Evolutionary conservation across 495 filamentous ascomycete genomes (phyloP).

Genomic region (Penicillium robsamsonii): DNA sequence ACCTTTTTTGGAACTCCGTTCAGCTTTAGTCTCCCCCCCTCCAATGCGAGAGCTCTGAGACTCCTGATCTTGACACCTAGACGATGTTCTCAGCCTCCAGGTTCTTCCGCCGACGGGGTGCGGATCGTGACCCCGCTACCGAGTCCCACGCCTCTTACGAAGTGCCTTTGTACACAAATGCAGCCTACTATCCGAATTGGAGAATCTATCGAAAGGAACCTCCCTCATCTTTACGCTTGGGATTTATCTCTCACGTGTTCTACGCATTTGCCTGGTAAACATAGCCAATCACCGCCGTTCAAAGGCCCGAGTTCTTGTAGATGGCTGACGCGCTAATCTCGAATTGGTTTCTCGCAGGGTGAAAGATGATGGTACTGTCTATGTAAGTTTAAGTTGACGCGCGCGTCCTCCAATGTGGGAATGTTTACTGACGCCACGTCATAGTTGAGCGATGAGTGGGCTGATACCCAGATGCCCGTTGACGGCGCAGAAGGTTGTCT

Average conservation of each 20-base stretch:
- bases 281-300: slow-evolving; percentile 19
- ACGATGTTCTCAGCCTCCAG: slow-evolving; percentile 25
- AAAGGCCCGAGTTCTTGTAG: slow-evolving; percentile 13
- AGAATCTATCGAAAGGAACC: slow-evolving; percentile 74
- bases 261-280: slow-evolving; percentile 79
- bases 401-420: slow-evolving; percentile 6
- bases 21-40: slow-evolving; percentile 3
- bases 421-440: slow-evolving; percentile 24
- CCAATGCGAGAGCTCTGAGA: not conserved
- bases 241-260: slow-evolving; percentile 72
- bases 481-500: slow-evolving; percentile 77
- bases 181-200: slow-evolving; percentile 90
- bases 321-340: slow-evolving; percentile 33
- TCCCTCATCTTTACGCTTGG: slow-evolving; percentile 71
- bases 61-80: not conserved
- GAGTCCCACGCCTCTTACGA: slow-evolving; percentile 32
- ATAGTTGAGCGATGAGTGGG: slow-evolving; percentile 84
- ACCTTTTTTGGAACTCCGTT: slow-evolving; percentile 7
- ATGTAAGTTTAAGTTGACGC: slow-evolving; percentile 51
- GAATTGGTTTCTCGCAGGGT: slow-evolving; percentile 52
- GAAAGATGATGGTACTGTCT: slow-evolving; percentile 74
- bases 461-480: slow-evolving; percentile 75
- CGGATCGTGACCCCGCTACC: slow-evolving; percentile 26
- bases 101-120: slow-evolving; percentile 22
- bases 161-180: slow-evolving; percentile 57